Evolutionary conservation across 2,329 filamentous ascomycete species (phyloP), one percentile per base, ranked within the genome.

Genomic region (Dothideomycetes sp.): DNA sequence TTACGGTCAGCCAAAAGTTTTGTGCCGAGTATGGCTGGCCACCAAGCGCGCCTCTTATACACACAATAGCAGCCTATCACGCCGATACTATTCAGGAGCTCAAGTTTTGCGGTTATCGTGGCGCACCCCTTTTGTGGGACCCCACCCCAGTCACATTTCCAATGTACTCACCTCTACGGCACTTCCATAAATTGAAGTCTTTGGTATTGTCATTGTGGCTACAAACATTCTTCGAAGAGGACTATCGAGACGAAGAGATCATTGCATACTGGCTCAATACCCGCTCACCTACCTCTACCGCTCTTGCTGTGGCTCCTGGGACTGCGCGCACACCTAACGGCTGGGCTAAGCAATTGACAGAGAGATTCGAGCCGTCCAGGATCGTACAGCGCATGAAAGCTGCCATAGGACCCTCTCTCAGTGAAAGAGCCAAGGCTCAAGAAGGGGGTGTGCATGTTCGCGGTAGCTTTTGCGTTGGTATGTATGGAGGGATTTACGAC

Each of bases 21-120:
- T 44, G 49, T 11, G 56, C 63, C 0, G 43, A 52, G 4, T 67
- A 62, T 41, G 64, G 62, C 34, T 68, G 65, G 64, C 51, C 54
- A 2, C 43, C 52, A 4, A 45, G 50, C 15, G 51, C 58, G 3
- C 61, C 64, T 1, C 56, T 69, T 37, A 53, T 67, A 1, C 55
- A 64, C 44, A 64, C 58, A 0, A 53, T 68, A 8, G 63, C 63
- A 5, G 51, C 59, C 0, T 57, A 60, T 42, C 62, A 66, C 42
- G 57, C 60, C 4, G 45, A 42, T 7, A 66, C 60, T 1, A 44
- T 68, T 11, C 56, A 55, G 15, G 64, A 68, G 45, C 57, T 69
- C 36, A 69, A 69, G 42, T 61, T 69, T 32, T 69, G 65, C 41
- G 66, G 65, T 24, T 68, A 65, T 49, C 59, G 59, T 36, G 65